Conservation (phyloP, 768 basidiomycete species). For the Cantharellus anzutake region DNA sequence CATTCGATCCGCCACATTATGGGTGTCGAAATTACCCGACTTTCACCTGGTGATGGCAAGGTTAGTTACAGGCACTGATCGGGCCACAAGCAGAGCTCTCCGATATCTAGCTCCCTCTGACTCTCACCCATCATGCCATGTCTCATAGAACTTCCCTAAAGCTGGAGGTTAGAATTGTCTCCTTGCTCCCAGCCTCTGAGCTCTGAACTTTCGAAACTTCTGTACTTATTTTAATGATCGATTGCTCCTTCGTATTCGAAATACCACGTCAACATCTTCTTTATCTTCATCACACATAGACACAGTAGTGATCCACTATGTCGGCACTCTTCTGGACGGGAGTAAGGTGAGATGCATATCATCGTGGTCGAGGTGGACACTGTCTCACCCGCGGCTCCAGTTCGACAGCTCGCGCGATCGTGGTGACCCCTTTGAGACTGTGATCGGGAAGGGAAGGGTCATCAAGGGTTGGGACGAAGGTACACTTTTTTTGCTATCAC, state of each 20-base stretch:
- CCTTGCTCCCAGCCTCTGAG: slow-evolving; percentile 5
- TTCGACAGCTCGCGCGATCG: slow-evolving; percentile 22
- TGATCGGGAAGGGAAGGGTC: slow-evolving; percentile 64
- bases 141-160: slow-evolving; percentile 34
- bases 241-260: too few relatives aligned
- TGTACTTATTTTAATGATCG: too few relatives aligned
- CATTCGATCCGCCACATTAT: neutral
- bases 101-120: too few relatives aligned
- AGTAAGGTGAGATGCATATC: slow-evolving; percentile 22
- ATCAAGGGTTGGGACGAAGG: slow-evolving; percentile 89
- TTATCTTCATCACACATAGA: slow-evolving; percentile 22
- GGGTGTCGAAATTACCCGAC: neutral
- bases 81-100: neutral
- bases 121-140: neutral
- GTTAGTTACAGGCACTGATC: neutral
- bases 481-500: slow-evolving; percentile 15
- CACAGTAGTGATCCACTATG: slow-evolving; percentile 58
- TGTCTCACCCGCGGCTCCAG: neutral
- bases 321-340: slow-evolving; percentile 49
- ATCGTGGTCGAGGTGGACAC: neutral
- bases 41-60: neutral
- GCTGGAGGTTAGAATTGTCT: slow-evolving; percentile 30
- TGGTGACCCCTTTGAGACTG: slow-evolving; percentile 37
- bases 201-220: neutral
- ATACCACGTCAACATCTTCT: slow-evolving; percentile 3